Conservation (phyloP, 75 land plant genomes). For the Selaginella tamariscina region DNA sequence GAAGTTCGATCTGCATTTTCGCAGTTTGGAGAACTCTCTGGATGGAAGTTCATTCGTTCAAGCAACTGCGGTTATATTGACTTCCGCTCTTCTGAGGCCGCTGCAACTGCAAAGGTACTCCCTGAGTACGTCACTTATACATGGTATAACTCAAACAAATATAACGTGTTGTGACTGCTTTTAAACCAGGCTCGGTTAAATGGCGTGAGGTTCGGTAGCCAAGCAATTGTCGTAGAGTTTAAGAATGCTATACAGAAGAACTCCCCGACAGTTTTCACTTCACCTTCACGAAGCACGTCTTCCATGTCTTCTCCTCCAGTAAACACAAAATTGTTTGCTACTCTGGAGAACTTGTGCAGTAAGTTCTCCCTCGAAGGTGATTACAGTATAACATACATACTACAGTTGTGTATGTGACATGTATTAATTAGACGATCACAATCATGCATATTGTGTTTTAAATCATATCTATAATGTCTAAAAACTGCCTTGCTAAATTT, state of each 20-base stretch:
- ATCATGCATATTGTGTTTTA: too few relatives aligned
- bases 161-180: too few relatives aligned
- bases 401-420: too few relatives aligned
- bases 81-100: constrained; percentile 38
- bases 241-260: constrained; percentile 29
- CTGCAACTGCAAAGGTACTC: constrained; percentile 38
- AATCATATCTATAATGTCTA: too few relatives aligned
- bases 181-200: constrained; percentile 37
- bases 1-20: constrained; percentile 39
- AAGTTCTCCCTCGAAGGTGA: constrained; percentile 17
- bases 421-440: too few relatives aligned
- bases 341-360: constrained; percentile 37
- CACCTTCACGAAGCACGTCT: constrained; percentile 26
- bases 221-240: constrained; percentile 34
- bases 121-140: too few relatives aligned
- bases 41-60: constrained; percentile 41
- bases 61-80: constrained; percentile 36
- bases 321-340: constrained; percentile 17
- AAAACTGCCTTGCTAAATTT: too few relatives aligned
- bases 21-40: constrained; percentile 37
- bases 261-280: constrained; percentile 21
- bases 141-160: too few relatives aligned
- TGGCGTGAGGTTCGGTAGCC: constrained; percentile 41
- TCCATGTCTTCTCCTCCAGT: not conserved
- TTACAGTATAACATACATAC: not conserved